Conservation (phyloP, 2,329 filamentous ascomycete species). For the Alternaria novae-zelandiae region DNA sequence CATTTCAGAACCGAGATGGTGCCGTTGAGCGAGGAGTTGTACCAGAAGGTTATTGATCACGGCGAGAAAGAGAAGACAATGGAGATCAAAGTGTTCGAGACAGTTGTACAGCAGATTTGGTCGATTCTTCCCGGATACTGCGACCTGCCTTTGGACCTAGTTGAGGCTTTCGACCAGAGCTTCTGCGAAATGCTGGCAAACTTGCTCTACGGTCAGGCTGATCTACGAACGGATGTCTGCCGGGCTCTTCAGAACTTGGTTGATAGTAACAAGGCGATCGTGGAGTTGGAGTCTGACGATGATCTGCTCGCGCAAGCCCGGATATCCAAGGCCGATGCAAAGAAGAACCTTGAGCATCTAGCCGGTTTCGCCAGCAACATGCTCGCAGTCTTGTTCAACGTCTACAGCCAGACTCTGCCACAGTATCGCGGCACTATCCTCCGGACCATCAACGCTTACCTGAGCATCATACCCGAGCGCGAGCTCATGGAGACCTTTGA, state of each 20-base stretch:
- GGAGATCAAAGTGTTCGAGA: slow-evolving; percentile 98
- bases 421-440: slow-evolving; percentile 90
- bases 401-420: slow-evolving; percentile 94
- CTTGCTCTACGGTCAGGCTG: slow-evolving; percentile 88
- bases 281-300: slow-evolving; percentile 70
- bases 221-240: slow-evolving; percentile 86
- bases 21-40: slow-evolving; percentile 87
- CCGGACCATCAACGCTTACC: slow-evolving; percentile 91
- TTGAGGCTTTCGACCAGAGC: slow-evolving; percentile 76
- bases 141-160: slow-evolving; percentile 79
- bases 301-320: slow-evolving; percentile 80
- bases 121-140: slow-evolving; percentile 93
- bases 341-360: slow-evolving; percentile 82
- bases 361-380: slow-evolving; percentile 83
- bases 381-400: slow-evolving; percentile 96
- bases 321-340: slow-evolving; percentile 75
- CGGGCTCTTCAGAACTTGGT: slow-evolving; percentile 84
- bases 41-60: slow-evolving; percentile 85
- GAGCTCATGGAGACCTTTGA: slow-evolving; percentile 16
- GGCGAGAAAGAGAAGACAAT: slow-evolving; percentile 85
- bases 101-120: slow-evolving; percentile 94
- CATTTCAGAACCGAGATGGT: slow-evolving; percentile 89
- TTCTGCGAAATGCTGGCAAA: slow-evolving; percentile 93
- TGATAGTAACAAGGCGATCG: slow-evolving; percentile 87
- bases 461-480: slow-evolving; percentile 80